Percentiles rank a stretch among this genome's conserved stretches.
Conservation (phyloP, 768 basidiomycete genomes). For the Tulasnella sp. region DNA sequence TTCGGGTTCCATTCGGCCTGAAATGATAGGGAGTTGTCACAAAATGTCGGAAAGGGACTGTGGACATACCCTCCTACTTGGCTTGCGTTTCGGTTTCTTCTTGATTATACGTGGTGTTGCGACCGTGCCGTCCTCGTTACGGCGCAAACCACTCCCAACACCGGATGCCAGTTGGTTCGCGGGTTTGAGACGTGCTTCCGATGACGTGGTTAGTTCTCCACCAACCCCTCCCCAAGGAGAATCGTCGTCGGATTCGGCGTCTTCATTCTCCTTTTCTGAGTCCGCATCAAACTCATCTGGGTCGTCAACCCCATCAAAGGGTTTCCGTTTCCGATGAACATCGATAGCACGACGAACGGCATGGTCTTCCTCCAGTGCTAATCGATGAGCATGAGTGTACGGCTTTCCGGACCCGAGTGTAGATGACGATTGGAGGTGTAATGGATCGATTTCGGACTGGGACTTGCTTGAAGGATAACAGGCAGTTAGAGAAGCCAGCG, state of each 20-base stretch:
- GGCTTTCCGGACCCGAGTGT: slow-evolving; percentile 67
- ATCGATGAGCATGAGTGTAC: slow-evolving; percentile 45
- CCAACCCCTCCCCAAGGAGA: slow-evolving; percentile 18
- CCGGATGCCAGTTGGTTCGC: slow-evolving; percentile 10
- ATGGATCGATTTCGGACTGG: slow-evolving; percentile 51
- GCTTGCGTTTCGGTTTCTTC: slow-evolving; percentile 34
- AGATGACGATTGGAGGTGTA: slow-evolving; percentile 64
- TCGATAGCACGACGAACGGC: slow-evolving; percentile 31
- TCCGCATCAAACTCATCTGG: slow-evolving; percentile 21
- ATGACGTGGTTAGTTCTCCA: too few species aligned
- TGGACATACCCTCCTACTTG: not conserved
- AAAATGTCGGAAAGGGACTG: not conserved
- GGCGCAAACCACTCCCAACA: slow-evolving; percentile 51
- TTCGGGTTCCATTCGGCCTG: not conserved
- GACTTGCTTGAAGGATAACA: slow-evolving; percentile 40
- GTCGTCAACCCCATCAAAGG: slow-evolving; percentile 23
- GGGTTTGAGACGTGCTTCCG: slow-evolving; percentile 18
- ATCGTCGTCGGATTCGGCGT: slow-evolving; percentile 28
- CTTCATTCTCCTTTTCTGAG: slow-evolving; percentile 13
- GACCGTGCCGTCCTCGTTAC: slow-evolving; percentile 50
- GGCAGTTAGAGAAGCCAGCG: too few species aligned
- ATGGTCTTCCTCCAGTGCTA: slow-evolving; percentile 48
- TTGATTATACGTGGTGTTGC: slow-evolving; percentile 37
- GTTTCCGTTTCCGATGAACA: slow-evolving; percentile 38
- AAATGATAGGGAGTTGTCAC: not conserved